Evolutionary conservation across 2,329 filamentous ascomycete species (phyloP).

Genomic region (Ophiosphaerella herpotricha): DNA sequence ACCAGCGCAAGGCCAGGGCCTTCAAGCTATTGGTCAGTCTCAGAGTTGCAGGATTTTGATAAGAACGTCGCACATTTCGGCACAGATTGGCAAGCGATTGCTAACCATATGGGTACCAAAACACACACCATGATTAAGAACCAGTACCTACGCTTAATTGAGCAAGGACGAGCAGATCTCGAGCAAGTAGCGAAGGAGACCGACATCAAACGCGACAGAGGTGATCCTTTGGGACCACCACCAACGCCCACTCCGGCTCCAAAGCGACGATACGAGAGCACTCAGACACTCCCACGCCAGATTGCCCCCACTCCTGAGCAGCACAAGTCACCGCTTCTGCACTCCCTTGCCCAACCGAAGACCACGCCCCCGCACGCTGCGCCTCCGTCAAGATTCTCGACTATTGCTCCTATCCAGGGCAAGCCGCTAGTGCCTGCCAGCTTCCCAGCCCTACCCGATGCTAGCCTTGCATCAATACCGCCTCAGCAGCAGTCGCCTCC

Average conservation of each 20-base stretch:
- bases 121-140: conserved; percentile 78
- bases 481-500: conserved; percentile 40
- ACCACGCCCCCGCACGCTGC: conserved; percentile 43
- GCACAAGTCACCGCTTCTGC: conserved; percentile 41
- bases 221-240: conserved; percentile 54
- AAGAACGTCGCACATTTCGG: conserved; percentile 74
- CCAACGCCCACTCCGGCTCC: conserved; percentile 54
- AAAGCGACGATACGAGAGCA: conserved; percentile 55
- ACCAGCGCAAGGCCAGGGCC: conserved; percentile 60
- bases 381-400: conserved; percentile 33
- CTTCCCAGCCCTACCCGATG: conserved; percentile 31
- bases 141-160: conserved; percentile 54
- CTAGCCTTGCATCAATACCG: conserved; percentile 32
- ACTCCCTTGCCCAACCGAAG: conserved; percentile 38
- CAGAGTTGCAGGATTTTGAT: conserved; percentile 77
- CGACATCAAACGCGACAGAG: conserved; percentile 47
- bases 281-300: conserved; percentile 45
- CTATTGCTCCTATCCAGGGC: conserved; percentile 34
- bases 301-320: conserved; percentile 53
- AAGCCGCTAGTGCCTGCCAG: conserved; percentile 32
- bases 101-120: conserved; percentile 79
- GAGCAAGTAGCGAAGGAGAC: conserved; percentile 49
- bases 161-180: conserved; percentile 50
- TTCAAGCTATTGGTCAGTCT: conserved; percentile 87
- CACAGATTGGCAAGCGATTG: conserved; percentile 77